Conservation (phyloP, 768 basidiomycete species). For the Tephrocybe sp. region DNA sequence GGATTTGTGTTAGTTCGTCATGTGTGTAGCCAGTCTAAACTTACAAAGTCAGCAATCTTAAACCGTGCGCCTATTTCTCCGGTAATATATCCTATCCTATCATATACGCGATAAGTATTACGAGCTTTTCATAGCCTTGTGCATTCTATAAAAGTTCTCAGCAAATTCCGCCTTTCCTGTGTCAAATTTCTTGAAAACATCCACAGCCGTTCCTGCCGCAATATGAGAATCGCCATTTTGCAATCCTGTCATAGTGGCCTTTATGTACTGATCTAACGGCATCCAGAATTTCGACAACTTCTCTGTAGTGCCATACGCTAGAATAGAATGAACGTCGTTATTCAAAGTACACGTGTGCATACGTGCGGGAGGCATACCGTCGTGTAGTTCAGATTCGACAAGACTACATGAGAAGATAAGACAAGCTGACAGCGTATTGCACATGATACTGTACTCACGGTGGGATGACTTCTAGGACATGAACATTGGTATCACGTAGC, state of each 20-base stretch:
- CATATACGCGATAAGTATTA: too few relatives aligned
- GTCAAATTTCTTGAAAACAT: slow-evolving; percentile 30
- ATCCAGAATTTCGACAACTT: slow-evolving; percentile 52
- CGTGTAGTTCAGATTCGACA: slow-evolving; percentile 62
- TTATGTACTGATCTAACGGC: slow-evolving; percentile 46
- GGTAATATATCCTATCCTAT: too few relatives aligned
- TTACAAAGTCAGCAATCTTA: too few relatives aligned
- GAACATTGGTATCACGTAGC: slow-evolving; percentile 46
- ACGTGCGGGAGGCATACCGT: slow-evolving; percentile 35
- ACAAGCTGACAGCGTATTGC: neutral
- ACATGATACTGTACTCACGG: slow-evolving; percentile 39
- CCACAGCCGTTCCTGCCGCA: slow-evolving; percentile 22
- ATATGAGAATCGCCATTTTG: slow-evolving; percentile 26
- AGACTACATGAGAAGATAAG: slow-evolving; percentile 32
- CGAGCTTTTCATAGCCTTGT: neutral
- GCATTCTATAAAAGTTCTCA: slow-evolving; percentile 16
- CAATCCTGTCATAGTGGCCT: slow-evolving; percentile 28
- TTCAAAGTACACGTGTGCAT: neutral
- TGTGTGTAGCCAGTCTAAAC: too few relatives aligned
- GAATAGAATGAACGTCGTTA: neutral
- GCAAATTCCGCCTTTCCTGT: slow-evolving; percentile 29
- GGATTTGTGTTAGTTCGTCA: too few relatives aligned
- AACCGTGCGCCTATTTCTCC: too few relatives aligned
- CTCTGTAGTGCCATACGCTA: slow-evolving; percentile 52
- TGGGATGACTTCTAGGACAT: slow-evolving; percentile 55